Evolutionary conservation across 1,284 basidiomycete genomes (phyloP), one percentile per base, ranked within the genome.

Genomic region (Phylloporus gajari): DNA sequence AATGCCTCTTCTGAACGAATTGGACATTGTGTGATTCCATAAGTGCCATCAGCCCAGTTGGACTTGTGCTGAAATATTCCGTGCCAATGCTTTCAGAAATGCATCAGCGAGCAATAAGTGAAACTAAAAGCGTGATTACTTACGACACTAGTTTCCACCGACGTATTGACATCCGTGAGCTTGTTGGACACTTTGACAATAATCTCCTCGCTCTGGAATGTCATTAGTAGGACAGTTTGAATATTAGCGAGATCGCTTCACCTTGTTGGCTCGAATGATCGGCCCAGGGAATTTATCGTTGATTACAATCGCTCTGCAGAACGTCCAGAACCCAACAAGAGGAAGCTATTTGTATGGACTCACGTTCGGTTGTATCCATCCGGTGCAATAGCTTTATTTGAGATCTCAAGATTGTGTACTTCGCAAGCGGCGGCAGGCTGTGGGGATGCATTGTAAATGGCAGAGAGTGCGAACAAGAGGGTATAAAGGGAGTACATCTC

Each of bases 21-120:
- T 15, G 78, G 78, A n/a, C 78, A 80, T 59, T 86, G 82, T 7
- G 79, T 80, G 76, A 75, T 75, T 72, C 51, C 78, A 73, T 77
- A 58, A 17, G 65, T 63, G 15, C 78, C 77, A 25, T 80, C 78
- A 23, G 73, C 75, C 61, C 70, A 78, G 53, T 75, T 79, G 8
- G 75, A 72, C 21, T 69, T 69, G 25, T 71, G 58, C 48, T 79
- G 76, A 53, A 60, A 70, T 30, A 80, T 65, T 17, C 79, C 79
- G 35, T 80, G 79, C 79, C 79, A 80, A 59, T 80, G 79, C 80
- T 80, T 44, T 44, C 2, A 15, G 25, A 32, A 8, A n/a, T n/a
- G 42, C 27, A 21, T 63, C 32, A 35, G 40, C 3, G 35, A 32
- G 30, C 15, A 13, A 15, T 3, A 17, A 19, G 25, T 12, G 25